These are phyloP conservation scores for Boletus tylopilopsis DNA, from an alignment of 768 basidiomycete genomes.

Conservation along the genomic window DNA sequence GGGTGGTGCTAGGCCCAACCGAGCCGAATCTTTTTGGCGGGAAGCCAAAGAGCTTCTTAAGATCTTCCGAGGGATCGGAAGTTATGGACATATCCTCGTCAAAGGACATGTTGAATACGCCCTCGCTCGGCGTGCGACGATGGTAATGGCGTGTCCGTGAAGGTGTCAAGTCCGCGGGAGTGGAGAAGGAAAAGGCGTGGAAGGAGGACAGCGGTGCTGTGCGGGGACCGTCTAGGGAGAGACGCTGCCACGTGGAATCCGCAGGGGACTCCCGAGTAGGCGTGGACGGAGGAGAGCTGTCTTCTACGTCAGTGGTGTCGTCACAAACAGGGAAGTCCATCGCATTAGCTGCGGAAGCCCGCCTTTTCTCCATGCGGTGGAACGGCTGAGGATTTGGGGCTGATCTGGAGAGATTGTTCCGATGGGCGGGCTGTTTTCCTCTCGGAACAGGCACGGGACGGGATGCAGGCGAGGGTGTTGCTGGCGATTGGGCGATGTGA, in stretches of 20 bases:
- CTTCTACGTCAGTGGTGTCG: constrained; percentile 54
- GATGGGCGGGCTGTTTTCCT: constrained; percentile 10
- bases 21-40: constrained; percentile 29
- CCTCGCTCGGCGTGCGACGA: constrained; percentile 66
- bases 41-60: constrained; percentile 34
- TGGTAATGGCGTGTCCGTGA: constrained; percentile 41
- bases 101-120: constrained; percentile 71
- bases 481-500: constrained; percentile 27
- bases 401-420: constrained; percentile 43
- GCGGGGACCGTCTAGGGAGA: constrained; percentile 40
- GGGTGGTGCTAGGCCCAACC: constrained; percentile 24
- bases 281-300: constrained; percentile 46
- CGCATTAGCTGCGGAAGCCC: constrained; percentile 29
- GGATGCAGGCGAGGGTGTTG: constrained; percentile 36
- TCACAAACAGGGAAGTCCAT: constrained; percentile 67
- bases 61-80: constrained; percentile 38
- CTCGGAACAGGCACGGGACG: constrained; percentile 52
- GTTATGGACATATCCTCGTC: constrained; percentile 56
- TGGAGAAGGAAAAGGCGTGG: constrained; percentile 39
- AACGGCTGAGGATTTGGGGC: constrained; percentile 44
- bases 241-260: constrained; percentile 31
- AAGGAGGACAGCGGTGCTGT: constrained; percentile 48
- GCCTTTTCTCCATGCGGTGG: constrained; percentile 30
- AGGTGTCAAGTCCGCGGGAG: constrained; percentile 32
- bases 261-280: constrained; percentile 44